Evolutionary conservation across 1,139 yeast genomes (phyloP).

Genomic region (Kodamaea suecica): DNA sequence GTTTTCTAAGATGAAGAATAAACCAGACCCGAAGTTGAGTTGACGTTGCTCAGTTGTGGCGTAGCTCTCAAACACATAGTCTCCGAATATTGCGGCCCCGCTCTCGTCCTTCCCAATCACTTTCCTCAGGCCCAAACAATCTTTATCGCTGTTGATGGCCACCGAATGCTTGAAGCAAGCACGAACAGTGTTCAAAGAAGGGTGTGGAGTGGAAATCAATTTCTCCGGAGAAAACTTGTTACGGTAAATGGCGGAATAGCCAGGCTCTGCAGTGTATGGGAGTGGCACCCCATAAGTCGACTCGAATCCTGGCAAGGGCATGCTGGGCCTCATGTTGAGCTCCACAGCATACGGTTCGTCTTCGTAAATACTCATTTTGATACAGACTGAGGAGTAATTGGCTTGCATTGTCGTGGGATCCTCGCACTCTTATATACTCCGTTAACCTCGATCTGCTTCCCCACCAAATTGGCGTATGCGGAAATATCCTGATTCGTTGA

Average conservation of each 20-base stretch:
- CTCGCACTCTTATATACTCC: no score
- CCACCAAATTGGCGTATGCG: no score
- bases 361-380: constrained; percentile 2
- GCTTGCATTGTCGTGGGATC: no score
- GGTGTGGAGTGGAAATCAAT: constrained; percentile 46
- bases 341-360: constrained; percentile 6
- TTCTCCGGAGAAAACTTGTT: constrained; percentile 36
- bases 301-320: constrained; percentile 2
- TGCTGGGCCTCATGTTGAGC: background rate
- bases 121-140: constrained; percentile 53
- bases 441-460: no score
- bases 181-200: constrained; percentile 48
- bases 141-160: constrained; percentile 31
- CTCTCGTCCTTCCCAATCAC: constrained; percentile 29
- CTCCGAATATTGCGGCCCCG: constrained; percentile 26
- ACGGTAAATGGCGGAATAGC: constrained; percentile 55
- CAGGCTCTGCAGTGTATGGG: constrained; percentile 45
- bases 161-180: constrained; percentile 46
- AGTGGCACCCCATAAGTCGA: constrained; percentile 29
- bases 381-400: no score
- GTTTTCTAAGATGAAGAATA: constrained; percentile 49
- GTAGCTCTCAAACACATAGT: constrained; percentile 51
- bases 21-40: constrained; percentile 60
- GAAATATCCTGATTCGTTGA: no score
- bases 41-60: constrained; percentile 39